Evolutionary conservation across 306 rosid genomes (phyloP).

Genomic region (Glycine soja): DNA sequence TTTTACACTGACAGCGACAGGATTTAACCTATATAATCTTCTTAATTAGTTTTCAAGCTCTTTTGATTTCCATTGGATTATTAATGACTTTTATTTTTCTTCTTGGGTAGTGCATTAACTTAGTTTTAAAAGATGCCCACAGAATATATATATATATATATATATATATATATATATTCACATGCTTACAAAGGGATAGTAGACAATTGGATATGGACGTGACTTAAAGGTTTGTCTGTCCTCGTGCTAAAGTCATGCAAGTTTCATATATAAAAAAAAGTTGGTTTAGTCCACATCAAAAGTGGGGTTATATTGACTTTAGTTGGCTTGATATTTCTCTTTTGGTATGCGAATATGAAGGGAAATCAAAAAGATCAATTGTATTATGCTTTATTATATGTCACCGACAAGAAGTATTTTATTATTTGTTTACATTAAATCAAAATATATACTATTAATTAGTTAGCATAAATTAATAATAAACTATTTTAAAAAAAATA

Average conservation of each 20-base stretch:
- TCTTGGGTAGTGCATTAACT: slow-evolving; percentile 24
- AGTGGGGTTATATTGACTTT: slow-evolving; percentile 50
- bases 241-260: slow-evolving; percentile 46
- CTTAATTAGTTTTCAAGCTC: background rate
- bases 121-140: slow-evolving; percentile 25
- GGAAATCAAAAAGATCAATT: slow-evolving; percentile 4
- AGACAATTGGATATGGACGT: slow-evolving; percentile 56
- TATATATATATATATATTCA: slow-evolving; percentile 21
- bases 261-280: slow-evolving; percentile 40
- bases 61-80: background rate
- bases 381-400: slow-evolving; percentile 22
- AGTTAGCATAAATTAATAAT: no score
- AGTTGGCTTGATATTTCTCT: slow-evolving; percentile 33
- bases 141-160: background rate
- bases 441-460: background rate
- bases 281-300: slow-evolving; percentile 43
- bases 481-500: no score
- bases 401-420: slow-evolving; percentile 32
- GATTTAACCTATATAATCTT: no score
- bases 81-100: background rate
- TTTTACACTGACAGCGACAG: no score
- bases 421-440: background rate
- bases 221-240: slow-evolving; percentile 52
- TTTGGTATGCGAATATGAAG: slow-evolving; percentile 28
- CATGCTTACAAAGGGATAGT: slow-evolving; percentile 54